These are phyloP conservation scores for Ganoderma lucidum DNA, from an alignment of 1,284 basidiomycete genomes.

Conservation along the genomic window DNA sequence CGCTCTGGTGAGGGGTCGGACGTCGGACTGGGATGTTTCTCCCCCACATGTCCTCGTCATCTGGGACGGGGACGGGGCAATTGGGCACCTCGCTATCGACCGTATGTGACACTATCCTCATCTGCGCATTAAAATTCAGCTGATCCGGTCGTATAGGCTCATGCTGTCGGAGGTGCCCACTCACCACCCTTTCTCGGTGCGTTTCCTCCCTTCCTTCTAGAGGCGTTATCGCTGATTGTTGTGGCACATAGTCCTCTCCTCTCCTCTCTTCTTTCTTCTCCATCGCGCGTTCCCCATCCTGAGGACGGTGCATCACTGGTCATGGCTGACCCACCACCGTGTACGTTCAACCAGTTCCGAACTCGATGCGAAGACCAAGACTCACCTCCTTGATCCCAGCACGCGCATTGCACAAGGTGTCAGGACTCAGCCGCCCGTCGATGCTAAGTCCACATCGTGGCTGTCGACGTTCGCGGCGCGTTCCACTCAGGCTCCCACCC, in stretches of 20 bases:
- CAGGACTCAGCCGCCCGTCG: conserved; percentile 17
- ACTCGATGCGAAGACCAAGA: no score
- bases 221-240: neutral
- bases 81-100: conserved; percentile 2
- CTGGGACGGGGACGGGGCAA: neutral
- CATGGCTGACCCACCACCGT: neutral
- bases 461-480: conserved; percentile 22
- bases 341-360: neutral
- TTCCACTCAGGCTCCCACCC: conserved; percentile 10
- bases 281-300: neutral
- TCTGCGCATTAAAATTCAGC: neutral
- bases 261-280: neutral
- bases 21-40: conserved; percentile 6
- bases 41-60: neutral
- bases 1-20: neutral
- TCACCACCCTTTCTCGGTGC: neutral
- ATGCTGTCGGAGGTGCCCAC: neutral
- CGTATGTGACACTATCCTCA: neutral
- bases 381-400: neutral
- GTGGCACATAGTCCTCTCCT: neutral
- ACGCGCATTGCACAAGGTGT: neutral
- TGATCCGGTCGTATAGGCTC: neutral
- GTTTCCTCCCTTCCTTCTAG: neutral
- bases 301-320: no score
- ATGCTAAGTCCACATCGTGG: conserved; percentile 14